phyloP scores from a whole-genome alignment of 768 basidiomycete genomes.

The Astraeus odoratus region DNA sequence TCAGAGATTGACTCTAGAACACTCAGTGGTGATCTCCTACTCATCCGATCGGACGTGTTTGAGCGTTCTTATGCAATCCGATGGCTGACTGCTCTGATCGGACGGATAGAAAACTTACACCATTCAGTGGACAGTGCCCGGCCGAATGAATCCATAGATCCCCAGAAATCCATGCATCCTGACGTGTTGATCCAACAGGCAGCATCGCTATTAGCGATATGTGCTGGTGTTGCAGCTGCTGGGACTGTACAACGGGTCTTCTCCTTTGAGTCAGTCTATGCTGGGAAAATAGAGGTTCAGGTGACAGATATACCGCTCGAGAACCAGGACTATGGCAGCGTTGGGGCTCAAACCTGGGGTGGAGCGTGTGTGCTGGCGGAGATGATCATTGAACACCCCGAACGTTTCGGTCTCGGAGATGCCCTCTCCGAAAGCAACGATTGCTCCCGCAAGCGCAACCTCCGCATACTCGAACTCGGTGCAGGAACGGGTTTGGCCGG shows the following conservation, averaged over 20 bases:
- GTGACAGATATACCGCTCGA: slow-evolving; percentile 66
- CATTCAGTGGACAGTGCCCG: background rate
- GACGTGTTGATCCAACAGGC: slow-evolving; percentile 46
- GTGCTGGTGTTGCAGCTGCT: slow-evolving; percentile 57
- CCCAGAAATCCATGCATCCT: background rate
- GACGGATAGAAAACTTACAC: slow-evolving; percentile 20
- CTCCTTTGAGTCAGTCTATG: slow-evolving; percentile 29
- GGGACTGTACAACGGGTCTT: slow-evolving; percentile 51
- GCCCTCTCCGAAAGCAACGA: background rate
- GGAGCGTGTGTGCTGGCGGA: slow-evolving; percentile 76
- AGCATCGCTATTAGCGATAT: slow-evolving; percentile 56
- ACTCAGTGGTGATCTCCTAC: slow-evolving; percentile 15
- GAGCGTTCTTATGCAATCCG: slow-evolving; percentile 63
- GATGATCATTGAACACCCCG: slow-evolving; percentile 55
- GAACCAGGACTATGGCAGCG: slow-evolving; percentile 61
- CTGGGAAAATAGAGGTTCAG: slow-evolving; percentile 29
- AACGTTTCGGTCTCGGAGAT: slow-evolving; percentile 37
- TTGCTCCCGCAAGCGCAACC: background rate
- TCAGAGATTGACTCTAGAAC: too few relatives aligned
- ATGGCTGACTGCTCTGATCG: slow-evolving; percentile 68
- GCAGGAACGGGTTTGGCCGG: slow-evolving; percentile 53
- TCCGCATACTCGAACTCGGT: slow-evolving; percentile 48
- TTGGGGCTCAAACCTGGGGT: slow-evolving; percentile 89
- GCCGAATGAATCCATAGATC: background rate
- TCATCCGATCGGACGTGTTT: slow-evolving; percentile 50